Evolutionary conservation across 1,284 basidiomycete genomes (phyloP).

Genomic region (Cutaneotrichosporon sp.): DNA sequence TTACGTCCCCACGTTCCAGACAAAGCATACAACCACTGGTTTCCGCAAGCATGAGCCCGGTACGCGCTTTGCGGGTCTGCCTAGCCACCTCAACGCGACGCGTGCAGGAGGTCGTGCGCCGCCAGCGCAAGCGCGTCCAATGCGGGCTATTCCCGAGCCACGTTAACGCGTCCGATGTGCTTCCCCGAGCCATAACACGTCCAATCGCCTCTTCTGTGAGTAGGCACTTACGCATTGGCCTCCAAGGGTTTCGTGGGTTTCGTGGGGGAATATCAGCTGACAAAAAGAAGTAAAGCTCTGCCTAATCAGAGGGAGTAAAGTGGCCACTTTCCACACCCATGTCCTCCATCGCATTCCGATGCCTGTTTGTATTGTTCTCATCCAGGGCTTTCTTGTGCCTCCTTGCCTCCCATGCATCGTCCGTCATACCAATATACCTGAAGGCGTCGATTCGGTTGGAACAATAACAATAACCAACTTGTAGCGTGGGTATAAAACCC

Average conservation of each 20-base stretch:
- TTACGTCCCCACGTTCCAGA: conserved; percentile 11
- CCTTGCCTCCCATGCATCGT: background rate
- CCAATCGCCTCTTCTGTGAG: background rate
- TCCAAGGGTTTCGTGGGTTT: background rate
- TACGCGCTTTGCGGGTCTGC: background rate
- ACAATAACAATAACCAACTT: background rate
- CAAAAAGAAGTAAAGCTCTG: background rate
- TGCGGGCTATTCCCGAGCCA: background rate
- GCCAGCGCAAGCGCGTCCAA: background rate
- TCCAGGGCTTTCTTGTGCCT: too few relatives aligned
- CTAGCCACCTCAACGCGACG: background rate
- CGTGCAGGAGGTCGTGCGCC: background rate
- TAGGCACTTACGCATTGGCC: background rate
- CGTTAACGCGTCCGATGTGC: background rate
- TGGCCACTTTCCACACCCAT: background rate
- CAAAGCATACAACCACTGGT: background rate
- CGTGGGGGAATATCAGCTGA: background rate
- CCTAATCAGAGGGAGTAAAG: background rate
- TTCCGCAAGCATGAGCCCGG: conserved; percentile 1
- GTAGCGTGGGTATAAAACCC: background rate
- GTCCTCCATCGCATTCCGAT: background rate
- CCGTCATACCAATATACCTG: background rate
- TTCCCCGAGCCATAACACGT: too few relatives aligned
- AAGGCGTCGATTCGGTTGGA: background rate
- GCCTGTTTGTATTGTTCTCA: conserved; percentile 2